Evolutionary conservation across 345 rosid genomes (phyloP), one percentile per base, ranked within the genome.

Genomic region (Litchi chinensis): DNA sequence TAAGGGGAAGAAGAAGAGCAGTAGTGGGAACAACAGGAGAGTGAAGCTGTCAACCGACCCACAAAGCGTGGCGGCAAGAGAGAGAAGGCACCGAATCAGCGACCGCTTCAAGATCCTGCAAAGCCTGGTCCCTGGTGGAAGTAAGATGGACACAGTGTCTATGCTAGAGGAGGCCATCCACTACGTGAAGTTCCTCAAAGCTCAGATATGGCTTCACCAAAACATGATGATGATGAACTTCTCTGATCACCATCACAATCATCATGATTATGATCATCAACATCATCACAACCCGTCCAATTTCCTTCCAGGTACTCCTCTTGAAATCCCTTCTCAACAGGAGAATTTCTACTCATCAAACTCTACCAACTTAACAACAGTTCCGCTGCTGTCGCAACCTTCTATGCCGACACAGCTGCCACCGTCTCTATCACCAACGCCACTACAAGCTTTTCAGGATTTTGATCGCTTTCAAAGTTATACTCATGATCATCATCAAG

Each of bases 51-150:
- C 98, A 15, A 95, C 92, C 0, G 97, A 95, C 71, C 98, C 97
- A 10, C 98, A 95, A 67, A 93, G 97, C 62, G 92, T 95, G 77
- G 98, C 97, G 0, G 98, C 98, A 0, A 90, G 98, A 69, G 92
- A 93, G 67, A 84, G 97, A 85, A 81, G 98, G 60, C 98, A 93
- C 73, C 83, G 97, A 19, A 95, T 95, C 78, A 93, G 97, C 63
- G 90, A 91, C 80, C 84, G 97, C 48, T 91, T 95, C 87, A 95
- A 93, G 93, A 89, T 88, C 82, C 77, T 95, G 67, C 97, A 90
- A 77, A 93, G 95, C 84, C 77, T 95, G 83, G 92, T 95, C 78
- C 98, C 97, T 10, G 97, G 97, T 8, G 98, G 95, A 40, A 77
- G 89, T 5, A 95, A 93, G 81, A 89, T 95, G 97, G 98, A 95